phyloP scores from a whole-genome alignment of 805 yeast genomes.

The Starmera pachycereana region DNA sequence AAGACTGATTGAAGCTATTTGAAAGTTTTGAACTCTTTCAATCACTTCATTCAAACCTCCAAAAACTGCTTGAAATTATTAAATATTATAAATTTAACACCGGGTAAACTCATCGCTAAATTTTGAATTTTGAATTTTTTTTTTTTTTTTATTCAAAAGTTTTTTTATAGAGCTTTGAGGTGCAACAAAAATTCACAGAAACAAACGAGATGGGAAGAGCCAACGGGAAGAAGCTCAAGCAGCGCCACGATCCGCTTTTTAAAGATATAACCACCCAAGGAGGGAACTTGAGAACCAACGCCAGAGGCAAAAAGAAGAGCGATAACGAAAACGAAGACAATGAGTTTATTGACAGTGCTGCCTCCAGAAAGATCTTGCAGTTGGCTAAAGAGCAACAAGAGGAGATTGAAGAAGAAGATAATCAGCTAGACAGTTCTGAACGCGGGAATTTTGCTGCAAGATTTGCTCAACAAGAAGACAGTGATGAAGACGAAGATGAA shows the following conservation, averaged over 20 bases:
- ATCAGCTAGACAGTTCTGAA: conserved; percentile 18
- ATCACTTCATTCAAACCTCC: too few species aligned
- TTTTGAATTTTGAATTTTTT: too few species aligned
- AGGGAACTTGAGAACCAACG: conserved; percentile 50
- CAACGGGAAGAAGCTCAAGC: conserved; percentile 39
- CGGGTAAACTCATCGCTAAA: too few species aligned
- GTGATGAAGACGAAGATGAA: conserved; percentile 26
- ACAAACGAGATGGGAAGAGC: conserved; percentile 53
- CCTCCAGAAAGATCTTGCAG: conserved; percentile 78
- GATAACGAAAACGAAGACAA: conserved; percentile 39
- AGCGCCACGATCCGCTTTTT: conserved; percentile 73
- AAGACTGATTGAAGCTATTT: too few species aligned
- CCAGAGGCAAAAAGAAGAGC: conserved; percentile 26
- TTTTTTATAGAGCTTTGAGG: neutral
- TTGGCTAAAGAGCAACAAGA: conserved; percentile 91
- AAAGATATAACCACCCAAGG: conserved; percentile 67
- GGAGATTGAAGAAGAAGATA: conserved; percentile 69
- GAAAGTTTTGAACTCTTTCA: too few species aligned
- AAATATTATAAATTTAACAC: too few species aligned
- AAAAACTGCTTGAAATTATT: too few species aligned
- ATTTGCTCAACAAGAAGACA: conserved; percentile 43
- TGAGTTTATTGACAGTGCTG: conserved; percentile 64
- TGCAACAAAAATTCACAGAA: neutral
- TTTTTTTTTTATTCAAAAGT: too few species aligned
- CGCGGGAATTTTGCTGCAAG: conserved; percentile 22